phyloP scores from a whole-genome alignment of 179 eudicot genomes.

The Amaranthus tricolor region DNA sequence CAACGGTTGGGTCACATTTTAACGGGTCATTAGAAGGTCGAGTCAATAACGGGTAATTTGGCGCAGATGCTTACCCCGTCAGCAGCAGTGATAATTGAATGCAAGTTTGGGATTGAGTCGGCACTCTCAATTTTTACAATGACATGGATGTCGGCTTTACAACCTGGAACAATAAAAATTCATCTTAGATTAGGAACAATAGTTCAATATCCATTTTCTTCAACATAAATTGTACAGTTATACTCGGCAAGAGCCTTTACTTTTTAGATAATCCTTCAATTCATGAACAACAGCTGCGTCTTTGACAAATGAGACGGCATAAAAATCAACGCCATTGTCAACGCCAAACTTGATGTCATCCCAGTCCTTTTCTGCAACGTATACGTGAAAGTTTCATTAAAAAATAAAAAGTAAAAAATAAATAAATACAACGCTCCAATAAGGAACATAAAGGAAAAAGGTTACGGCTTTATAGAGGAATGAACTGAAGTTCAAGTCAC shows the following conservation, averaged over 20 bases:
- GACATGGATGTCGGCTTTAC: conserved; percentile 82
- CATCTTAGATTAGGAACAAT: conserved; percentile 1
- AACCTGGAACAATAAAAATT: conserved; percentile 40
- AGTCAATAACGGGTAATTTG: too few species aligned
- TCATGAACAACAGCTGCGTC: conserved; percentile 86
- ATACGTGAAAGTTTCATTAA: conserved; percentile 1
- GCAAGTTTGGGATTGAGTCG: conserved; percentile 89
- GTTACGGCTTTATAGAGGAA: background rate
- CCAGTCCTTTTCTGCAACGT: conserved; percentile 87
- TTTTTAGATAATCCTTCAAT: conserved; percentile 78
- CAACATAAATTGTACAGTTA: conserved; percentile 2
- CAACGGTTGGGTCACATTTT: too few species aligned
- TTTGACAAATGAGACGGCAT: conserved; percentile 98
- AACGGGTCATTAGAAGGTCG: too few species aligned
- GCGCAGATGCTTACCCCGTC: conserved; percentile 68
- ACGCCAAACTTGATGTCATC: conserved; percentile 99
- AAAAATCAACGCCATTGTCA: conserved; percentile 83
- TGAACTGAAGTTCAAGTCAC: background rate
- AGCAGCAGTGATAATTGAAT: conserved; percentile 83
- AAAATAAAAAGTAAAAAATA: background rate
- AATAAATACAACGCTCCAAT: background rate
- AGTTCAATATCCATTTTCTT: background rate
- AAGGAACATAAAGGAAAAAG: background rate
- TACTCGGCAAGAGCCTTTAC: conserved; percentile 32
- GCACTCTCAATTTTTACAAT: conserved; percentile 95